Conservation (phyloP, 208 protist genomes). For the Sergeia podlipaevii region DNA sequence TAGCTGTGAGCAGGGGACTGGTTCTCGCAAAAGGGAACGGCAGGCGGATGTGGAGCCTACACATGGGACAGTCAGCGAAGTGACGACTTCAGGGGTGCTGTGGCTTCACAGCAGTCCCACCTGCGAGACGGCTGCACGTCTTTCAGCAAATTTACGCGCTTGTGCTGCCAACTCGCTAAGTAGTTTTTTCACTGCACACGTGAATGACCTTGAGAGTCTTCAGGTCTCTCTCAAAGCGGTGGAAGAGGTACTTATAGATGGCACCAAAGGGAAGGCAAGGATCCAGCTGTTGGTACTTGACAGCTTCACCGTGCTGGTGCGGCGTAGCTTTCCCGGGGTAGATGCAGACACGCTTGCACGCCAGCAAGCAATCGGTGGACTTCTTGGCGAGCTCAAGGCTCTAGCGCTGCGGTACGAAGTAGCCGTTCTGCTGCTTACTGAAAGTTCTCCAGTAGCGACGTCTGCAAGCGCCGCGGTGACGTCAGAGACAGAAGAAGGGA, state of each 20-base stretch:
- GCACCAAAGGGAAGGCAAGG: not conserved
- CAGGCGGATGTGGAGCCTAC: not conserved
- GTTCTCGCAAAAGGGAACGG: not conserved
- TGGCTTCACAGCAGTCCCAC: not conserved
- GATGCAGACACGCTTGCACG: slow-evolving; percentile 37
- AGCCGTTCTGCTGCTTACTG: slow-evolving; percentile 48
- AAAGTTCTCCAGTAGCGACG: slow-evolving; percentile 6
- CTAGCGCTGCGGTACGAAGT: slow-evolving; percentile 31
- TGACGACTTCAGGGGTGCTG: slow-evolving; percentile 9
- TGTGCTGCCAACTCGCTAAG: not conserved
- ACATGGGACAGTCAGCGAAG: slow-evolving; percentile 6
- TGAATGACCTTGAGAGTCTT: not conserved
- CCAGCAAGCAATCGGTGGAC: slow-evolving; percentile 29
- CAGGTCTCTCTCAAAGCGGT: slow-evolving; percentile 4
- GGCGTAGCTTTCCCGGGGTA: slow-evolving; percentile 28
- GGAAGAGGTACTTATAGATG: not conserved
- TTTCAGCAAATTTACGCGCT: not conserved
- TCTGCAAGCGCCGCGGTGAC: not conserved
- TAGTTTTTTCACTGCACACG: not conserved
- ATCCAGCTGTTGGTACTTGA: slow-evolving; percentile 60
- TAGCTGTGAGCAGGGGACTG: slow-evolving; percentile 6
- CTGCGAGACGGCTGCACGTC: not conserved
- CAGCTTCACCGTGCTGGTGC: slow-evolving; percentile 38
- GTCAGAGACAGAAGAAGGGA: not conserved
- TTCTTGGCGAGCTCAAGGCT: slow-evolving; percentile 47